A percentile compares a stretch with the other conserved stretches of the same genome.
These are phyloP conservation scores for Fusarium sp. DNA, from an alignment of 2,329 filamentous ascomycete species.

Conservation along the genomic window DNA sequence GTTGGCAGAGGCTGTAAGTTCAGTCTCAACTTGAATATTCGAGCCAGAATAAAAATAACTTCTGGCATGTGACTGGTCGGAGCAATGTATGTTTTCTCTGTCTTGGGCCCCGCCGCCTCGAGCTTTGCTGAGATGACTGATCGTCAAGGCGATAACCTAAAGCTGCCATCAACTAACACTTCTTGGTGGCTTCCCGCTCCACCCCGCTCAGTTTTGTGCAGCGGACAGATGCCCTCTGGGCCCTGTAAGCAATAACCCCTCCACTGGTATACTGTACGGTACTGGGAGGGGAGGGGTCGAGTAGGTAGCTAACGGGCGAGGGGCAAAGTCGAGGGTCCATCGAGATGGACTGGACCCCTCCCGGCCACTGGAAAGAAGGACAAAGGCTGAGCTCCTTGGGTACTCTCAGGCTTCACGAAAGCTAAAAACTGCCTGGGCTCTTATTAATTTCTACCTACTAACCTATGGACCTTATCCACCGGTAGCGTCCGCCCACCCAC, in stretches of 20 bases:
- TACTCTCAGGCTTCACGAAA: slow-evolving; percentile 2
- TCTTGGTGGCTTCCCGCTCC: slow-evolving; percentile 26
- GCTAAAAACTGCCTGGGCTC: slow-evolving; percentile 11
- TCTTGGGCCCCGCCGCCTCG: slow-evolving; percentile 2
- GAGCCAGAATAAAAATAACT: background rate
- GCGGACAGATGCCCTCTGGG: slow-evolving; percentile 7
- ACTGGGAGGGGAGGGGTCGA: slow-evolving; percentile 21
- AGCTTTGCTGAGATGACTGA: slow-evolving; percentile 6
- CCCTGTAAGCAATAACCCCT: slow-evolving; percentile 36
- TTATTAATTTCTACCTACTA: slow-evolving; percentile 8
- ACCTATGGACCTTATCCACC: slow-evolving; percentile 5
- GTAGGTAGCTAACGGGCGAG: slow-evolving; percentile 8
- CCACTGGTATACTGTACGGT: background rate
- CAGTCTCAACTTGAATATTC: slow-evolving; percentile 14
- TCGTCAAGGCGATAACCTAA: slow-evolving; percentile 27
- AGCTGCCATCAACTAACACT: slow-evolving; percentile 21
- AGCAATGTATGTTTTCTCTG: slow-evolving; percentile 6
- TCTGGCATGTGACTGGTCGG: slow-evolving; percentile 21
- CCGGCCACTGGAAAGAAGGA: slow-evolving; percentile 5
- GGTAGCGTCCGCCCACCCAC: slow-evolving; percentile 41
- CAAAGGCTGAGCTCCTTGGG: background rate
- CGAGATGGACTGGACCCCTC: slow-evolving; percentile 6
- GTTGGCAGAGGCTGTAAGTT: background rate
- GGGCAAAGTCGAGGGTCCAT: slow-evolving; percentile 25
- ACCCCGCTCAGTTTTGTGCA: slow-evolving; percentile 33